Conservation (phyloP, 2,329 filamentous ascomycete species). For the Xylariales sp. region DNA sequence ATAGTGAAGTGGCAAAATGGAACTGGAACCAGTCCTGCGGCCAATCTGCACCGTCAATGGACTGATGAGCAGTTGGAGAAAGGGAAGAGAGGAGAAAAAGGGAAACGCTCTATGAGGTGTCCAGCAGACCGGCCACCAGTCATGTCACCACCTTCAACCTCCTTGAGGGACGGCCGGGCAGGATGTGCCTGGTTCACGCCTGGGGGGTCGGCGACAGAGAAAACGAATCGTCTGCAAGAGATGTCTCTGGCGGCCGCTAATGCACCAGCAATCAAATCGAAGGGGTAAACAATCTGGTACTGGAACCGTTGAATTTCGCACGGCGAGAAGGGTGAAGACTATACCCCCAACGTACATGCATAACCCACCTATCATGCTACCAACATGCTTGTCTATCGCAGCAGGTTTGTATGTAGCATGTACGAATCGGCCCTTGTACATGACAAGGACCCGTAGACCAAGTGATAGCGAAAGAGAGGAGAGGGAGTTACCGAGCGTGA, state of each 20-base stretch:
- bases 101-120: constrained; percentile 15
- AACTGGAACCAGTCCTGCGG: constrained; percentile 31
- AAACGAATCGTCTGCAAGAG: constrained; percentile 24
- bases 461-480: constrained; percentile 1
- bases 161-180: constrained; percentile 20
- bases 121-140: constrained; percentile 22
- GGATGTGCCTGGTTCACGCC: constrained; percentile 33
- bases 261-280: constrained; percentile 33
- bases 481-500: constrained; percentile 7
- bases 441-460: constrained; percentile 17
- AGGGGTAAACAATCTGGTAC: constrained; percentile 26
- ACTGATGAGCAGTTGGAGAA: constrained; percentile 15
- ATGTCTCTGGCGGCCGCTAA: constrained; percentile 32
- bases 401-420: constrained; percentile 26
- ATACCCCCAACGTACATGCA: constrained; percentile 28
- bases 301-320: constrained; percentile 21
- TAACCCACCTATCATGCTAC: constrained; percentile 31
- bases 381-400: constrained; percentile 26
- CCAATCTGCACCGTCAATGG: constrained; percentile 34
- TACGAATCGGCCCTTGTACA: constrained; percentile 27
- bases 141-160: constrained; percentile 16
- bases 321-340: constrained; percentile 13
- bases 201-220: constrained; percentile 18
- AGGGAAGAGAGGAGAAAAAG: constrained; percentile 12
- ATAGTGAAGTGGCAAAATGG: constrained; percentile 39